These are phyloP conservation scores for Auricularia sp. DNA, from an alignment of 768 basidiomycete genomes.

Conservation along the genomic window DNA sequence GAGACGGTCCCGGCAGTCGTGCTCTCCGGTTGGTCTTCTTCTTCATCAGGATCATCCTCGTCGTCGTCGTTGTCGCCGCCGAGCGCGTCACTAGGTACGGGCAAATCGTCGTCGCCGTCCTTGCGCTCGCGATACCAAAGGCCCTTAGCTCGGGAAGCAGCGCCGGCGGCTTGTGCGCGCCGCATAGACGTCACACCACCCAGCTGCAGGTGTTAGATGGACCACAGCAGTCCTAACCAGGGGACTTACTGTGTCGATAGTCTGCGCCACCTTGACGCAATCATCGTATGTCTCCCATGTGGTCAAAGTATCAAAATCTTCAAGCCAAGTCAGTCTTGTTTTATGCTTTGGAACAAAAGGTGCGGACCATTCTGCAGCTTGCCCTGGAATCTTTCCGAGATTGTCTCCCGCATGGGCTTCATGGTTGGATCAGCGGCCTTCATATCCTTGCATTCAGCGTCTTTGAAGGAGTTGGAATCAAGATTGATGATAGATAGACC, in stretches of 20 bases:
- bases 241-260: too few species aligned
- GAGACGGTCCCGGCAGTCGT: conserved; percentile 12
- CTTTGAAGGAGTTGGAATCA: not conserved
- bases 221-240: not conserved
- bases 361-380: not conserved
- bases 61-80: conserved; percentile 26
- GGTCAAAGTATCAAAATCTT: too few species aligned
- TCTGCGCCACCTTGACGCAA: too few species aligned
- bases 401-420: not conserved
- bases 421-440: too few species aligned
- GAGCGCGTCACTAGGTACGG: conserved; percentile 16
- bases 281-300: too few species aligned
- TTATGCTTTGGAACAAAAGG: not conserved
- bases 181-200: not conserved
- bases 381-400: not conserved
- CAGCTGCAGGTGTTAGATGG: not conserved
- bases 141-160: not conserved
- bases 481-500: not conserved
- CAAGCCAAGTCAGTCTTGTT: too few species aligned
- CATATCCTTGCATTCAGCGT: not conserved
- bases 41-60: conserved; percentile 20
- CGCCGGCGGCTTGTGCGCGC: not conserved
- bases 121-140: not conserved
- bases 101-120: not conserved
- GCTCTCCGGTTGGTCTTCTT: conserved; percentile 15